Percentiles rank a stretch among this genome's conserved stretches.
Evolutionary conservation across 352 stramenopile species (phyloP).

Genomic region (Phytophthora palmivora): DNA sequence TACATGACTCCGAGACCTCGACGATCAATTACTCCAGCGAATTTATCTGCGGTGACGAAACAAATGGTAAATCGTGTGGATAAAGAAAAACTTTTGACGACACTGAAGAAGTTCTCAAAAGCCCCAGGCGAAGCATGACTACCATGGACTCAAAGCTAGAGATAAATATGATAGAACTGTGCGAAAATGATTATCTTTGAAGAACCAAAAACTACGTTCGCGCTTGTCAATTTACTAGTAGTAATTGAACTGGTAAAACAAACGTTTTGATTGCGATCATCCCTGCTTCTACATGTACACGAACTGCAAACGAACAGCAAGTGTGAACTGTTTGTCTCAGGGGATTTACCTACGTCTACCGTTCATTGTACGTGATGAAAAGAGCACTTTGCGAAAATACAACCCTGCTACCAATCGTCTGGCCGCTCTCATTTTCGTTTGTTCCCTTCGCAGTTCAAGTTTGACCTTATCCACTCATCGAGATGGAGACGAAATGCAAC

Average conservation of each 20-base stretch:
- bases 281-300: background rate
- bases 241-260: no score
- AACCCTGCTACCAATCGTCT: background rate
- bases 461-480: background rate
- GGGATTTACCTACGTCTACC: background rate
- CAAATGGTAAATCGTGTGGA: slow-evolving; percentile 1
- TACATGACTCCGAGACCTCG: slow-evolving; percentile 42
- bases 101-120: background rate
- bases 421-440: slow-evolving; percentile 7
- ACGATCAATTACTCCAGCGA: background rate
- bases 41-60: background rate
- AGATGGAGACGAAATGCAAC: slow-evolving; percentile 8
- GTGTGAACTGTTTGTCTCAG: slow-evolving; percentile 2
- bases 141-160: no score
- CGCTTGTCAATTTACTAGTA: no score
- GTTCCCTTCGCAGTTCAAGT: background rate
- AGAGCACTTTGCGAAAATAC: slow-evolving; percentile 1
- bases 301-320: slow-evolving; percentile 9
- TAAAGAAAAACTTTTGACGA: background rate
- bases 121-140: background rate
- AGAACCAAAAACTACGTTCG: no score
- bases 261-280: background rate
- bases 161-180: no score
- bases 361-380: background rate
- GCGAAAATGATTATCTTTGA: no score